phyloP scores from a whole-genome alignment of 768 basidiomycete genomes.

The Leucogyrophana mollusca region DNA sequence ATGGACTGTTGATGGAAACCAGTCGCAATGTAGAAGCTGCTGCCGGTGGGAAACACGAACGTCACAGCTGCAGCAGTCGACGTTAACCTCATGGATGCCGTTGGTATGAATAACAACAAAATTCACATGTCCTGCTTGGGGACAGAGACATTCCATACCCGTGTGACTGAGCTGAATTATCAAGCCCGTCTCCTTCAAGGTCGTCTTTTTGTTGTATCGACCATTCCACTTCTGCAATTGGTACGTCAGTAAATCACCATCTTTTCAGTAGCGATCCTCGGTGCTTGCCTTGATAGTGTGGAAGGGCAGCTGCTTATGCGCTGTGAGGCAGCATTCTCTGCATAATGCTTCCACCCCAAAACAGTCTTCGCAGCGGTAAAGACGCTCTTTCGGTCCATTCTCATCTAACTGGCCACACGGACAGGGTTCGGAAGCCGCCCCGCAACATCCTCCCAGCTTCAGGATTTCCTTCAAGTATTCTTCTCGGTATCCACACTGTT shows the following conservation, averaged over 20 bases:
- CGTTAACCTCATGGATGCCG: slow-evolving; percentile 28
- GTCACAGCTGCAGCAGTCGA: slow-evolving; percentile 33
- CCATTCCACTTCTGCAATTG: slow-evolving; percentile 5
- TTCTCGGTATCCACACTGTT: neutral
- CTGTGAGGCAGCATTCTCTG: neutral
- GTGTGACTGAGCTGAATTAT: slow-evolving; percentile 5
- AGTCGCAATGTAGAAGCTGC: slow-evolving; percentile 27
- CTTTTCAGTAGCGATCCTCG: neutral
- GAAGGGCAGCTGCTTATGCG: neutral
- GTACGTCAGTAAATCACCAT: no score
- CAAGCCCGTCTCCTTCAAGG: slow-evolving; percentile 1
- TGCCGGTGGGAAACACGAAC: slow-evolving; percentile 8
- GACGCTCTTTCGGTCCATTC: no score
- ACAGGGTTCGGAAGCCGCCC: neutral
- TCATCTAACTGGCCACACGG: no score
- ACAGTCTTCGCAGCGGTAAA: slow-evolving; percentile 3
- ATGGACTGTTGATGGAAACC: slow-evolving; percentile 7
- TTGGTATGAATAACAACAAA: slow-evolving; percentile 30
- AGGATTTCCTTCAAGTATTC: no score
- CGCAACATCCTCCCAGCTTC: no score
- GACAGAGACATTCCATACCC: neutral
- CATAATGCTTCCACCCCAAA: neutral
- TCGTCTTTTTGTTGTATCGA: neutral
- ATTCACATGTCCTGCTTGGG: slow-evolving; percentile 7
- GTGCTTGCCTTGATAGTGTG: slow-evolving; percentile 1